Percentiles rank a stretch among this genome's conserved stretches.
Conservation (phyloP, 805 yeast species). For the Candida ipomoeae region DNA sequence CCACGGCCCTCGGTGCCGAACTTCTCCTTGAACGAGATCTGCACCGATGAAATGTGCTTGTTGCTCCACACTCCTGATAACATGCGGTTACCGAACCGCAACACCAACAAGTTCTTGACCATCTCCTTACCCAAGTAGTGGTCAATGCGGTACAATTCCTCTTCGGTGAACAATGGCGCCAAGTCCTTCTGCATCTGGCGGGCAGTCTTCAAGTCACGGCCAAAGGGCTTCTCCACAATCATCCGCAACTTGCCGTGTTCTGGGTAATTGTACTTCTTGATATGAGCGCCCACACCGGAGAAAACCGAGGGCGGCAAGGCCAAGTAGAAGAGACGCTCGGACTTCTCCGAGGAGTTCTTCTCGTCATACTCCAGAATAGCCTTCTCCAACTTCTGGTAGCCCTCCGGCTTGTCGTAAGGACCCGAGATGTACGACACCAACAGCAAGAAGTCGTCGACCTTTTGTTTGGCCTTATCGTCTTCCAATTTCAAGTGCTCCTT, state of each 20-base stretch:
- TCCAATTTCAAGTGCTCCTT: slow-evolving; percentile 54
- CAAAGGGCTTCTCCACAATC: slow-evolving; percentile 96
- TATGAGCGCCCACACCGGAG: slow-evolving; percentile 66
- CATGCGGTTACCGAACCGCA: slow-evolving; percentile 88
- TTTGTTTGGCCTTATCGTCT: slow-evolving; percentile 37
- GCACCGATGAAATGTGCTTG: slow-evolving; percentile 72
- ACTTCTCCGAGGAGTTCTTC: slow-evolving; percentile 38
- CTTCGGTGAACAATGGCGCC: slow-evolving; percentile 85
- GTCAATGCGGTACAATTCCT: slow-evolving; percentile 91
- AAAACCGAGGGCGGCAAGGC: slow-evolving; percentile 95
- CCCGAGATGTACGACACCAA: slow-evolving; percentile 70
- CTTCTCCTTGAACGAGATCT: slow-evolving; percentile 93
- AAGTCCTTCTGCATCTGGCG: slow-evolving; percentile 71
- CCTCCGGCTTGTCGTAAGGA: slow-evolving; percentile 74
- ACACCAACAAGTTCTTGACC: slow-evolving; percentile 87
- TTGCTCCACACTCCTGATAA: slow-evolving; percentile 87
- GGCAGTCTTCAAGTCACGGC: slow-evolving; percentile 80
- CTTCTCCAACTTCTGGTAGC: slow-evolving; percentile 56
- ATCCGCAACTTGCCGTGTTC: slow-evolving; percentile 65
- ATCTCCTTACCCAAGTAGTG: slow-evolving; percentile 97
- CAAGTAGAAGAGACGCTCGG: slow-evolving; percentile 83
- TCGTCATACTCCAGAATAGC: slow-evolving; percentile 58
- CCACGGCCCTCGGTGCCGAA: slow-evolving; percentile 99
- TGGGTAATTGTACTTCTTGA: slow-evolving; percentile 62
- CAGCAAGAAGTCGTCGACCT: slow-evolving; percentile 59